Evolutionary conservation across 2,329 filamentous ascomycete species (phyloP), one percentile per base, ranked within the genome.

Genomic region (Emergomyces orientalis): DNA sequence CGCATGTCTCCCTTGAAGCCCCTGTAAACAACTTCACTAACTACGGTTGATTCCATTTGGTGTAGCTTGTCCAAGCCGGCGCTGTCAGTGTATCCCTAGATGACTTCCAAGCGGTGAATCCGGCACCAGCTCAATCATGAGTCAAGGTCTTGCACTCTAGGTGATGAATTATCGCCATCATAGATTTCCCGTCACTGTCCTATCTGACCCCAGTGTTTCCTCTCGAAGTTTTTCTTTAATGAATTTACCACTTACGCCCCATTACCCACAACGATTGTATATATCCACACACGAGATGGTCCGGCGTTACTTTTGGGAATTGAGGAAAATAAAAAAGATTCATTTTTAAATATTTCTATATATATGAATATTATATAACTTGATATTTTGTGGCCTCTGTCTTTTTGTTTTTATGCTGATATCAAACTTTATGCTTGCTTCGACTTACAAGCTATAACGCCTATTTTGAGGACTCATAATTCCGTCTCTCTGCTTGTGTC

Each of bases 61-160:
- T 67, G 60, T 65, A 91, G 87, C 85, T 99, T 66, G 91, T 97
- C 37, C 89, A 97, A 85, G 91, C 94, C 6, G 93, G 94, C 59
- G 93, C 94, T 9, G 92, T 97, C 14, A 90, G 86, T 63, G 87
- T 97, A 60, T 91, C 89, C 0, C 76, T 94, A 14, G 88, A 96
- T 67, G 90, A 89, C 5, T 90, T 97, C 73, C 83, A 88, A 68
- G 91, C 91, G n/a, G 62, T 69, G 22, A 66, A 68, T 41, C 62
- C n/a, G 7, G 27, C 30, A 8, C 1, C 59, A 14, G 3, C 43
- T 27, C 14, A 49, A 60, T 37, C 45, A 9, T 60, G 34, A 60
- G 11, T 37, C 14, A 34, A 25, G 59, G 2, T 17, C 32, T 51
- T 27, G 39, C 17, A 37, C 7, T n/a, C 34, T 60, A 51, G 9